phyloP scores from a whole-genome alignment of 2,329 filamentous ascomycete species.

The Fusarium sp. region DNA sequence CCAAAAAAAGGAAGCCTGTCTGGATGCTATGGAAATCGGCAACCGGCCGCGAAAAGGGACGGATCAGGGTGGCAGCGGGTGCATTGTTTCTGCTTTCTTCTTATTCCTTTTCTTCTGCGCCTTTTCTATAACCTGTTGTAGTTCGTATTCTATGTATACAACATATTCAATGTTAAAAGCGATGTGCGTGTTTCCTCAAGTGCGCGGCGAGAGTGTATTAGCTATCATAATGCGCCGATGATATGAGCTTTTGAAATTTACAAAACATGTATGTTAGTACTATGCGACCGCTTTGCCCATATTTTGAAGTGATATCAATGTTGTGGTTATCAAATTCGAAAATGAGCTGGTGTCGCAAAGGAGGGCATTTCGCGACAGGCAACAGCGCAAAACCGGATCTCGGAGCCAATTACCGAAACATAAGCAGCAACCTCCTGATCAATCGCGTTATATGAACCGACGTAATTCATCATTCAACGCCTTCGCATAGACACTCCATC shows the following conservation, averaged over 20 bases:
- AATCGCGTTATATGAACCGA: constrained; percentile 1
- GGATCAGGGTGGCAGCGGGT: constrained; percentile 17
- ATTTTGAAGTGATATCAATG: neutral
- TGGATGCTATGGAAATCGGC: constrained; percentile 39
- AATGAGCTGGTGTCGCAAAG: neutral
- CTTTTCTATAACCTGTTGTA: constrained; percentile 43
- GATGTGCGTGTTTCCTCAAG: constrained; percentile 4
- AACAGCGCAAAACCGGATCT: constrained; percentile 3
- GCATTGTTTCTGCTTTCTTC: constrained; percentile 35
- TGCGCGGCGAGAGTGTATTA: neutral
- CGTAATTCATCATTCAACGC: neutral
- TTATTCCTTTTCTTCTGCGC: constrained; percentile 29
- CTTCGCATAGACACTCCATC: neutral
- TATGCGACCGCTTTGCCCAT: constrained; percentile 18
- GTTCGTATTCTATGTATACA: constrained; percentile 30
- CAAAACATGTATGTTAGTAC: neutral
- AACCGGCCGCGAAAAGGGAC: constrained; percentile 29
- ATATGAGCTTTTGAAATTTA: neutral
- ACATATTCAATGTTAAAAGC: constrained; percentile 13
- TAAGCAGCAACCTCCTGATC: neutral
- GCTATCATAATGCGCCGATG: constrained; percentile 15
- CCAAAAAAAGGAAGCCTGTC: constrained; percentile 24
- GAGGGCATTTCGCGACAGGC: constrained; percentile 27
- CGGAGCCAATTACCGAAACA: constrained; percentile 1
- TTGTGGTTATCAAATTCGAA: constrained; percentile 2